Evolutionary conservation across 208 protist genomes (phyloP), one percentile per base, ranked within the genome.

Genomic region (Leptomonas seymouri): DNA sequence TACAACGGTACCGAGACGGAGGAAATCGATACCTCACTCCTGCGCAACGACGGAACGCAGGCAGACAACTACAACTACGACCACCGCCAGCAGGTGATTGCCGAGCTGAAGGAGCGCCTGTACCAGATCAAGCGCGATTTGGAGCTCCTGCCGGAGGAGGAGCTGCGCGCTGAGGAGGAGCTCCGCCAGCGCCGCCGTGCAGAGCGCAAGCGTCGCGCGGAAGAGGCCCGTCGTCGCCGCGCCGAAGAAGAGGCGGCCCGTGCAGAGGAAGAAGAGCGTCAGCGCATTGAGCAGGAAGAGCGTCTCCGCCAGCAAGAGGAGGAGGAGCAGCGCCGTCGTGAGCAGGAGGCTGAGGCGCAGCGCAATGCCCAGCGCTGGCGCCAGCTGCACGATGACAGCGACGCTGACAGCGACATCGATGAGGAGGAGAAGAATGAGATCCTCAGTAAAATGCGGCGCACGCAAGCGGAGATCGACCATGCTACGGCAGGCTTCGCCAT

Each of bases 51-150:
- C 18, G 34, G 56, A 12, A 57, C 51, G 0, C 28, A 25, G n/a
- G 57, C 59, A 12, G 71, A 82, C 71, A 85, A 87, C 74, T 74
- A 70, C 78, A 80, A 86, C 77, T 90, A 93, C 65, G 54, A 71
- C 23, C 77, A 78, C 54, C 89, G 89, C 27, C 79, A 88, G 68
- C 66, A 80, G 46, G 79, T 87, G n/a, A 76, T 86, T 23, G 68
- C 69, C 7, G 80, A 87, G 18, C 81, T 94, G 15, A 81, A 83
- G 61, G 71, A 85, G 67, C 84, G 86, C 20, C 84, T 94, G 8
- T 84, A 87, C 71, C 74, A 83, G 31, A 89, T 94, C 73, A 92
- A 94, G 71, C 70, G 75, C 28, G 89, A 90, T 51, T 83, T 94
- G 62, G 89, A 85, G 57, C 83, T 94, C 27, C 76, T 91, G 31